Evolutionary conservation across 176 grass and related monocot genomes (phyloP).

Genomic region (Triticum monococcum): DNA sequence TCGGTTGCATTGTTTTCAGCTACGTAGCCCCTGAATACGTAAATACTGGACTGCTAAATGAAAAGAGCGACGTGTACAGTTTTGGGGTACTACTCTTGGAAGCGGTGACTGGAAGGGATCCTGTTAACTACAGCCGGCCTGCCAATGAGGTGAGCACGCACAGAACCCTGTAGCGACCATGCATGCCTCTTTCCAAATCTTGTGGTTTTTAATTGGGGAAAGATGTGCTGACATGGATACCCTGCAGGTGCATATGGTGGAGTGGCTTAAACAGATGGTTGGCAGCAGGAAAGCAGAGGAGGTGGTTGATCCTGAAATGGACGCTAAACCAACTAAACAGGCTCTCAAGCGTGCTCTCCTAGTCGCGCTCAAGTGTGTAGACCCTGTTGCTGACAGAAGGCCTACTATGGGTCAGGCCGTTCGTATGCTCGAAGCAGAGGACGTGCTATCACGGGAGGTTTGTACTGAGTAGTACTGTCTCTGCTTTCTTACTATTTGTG

Average conservation of each 20-base stretch:
- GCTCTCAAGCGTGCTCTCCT: slow-evolving; percentile 25
- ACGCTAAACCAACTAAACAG: slow-evolving; percentile 15
- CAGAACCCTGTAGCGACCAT: neutral
- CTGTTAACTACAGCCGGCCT: slow-evolving; percentile 3
- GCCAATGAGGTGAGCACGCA: slow-evolving; percentile 11
- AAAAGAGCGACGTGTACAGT: slow-evolving; percentile 19
- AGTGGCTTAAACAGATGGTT: slow-evolving; percentile 28
- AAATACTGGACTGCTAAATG: slow-evolving; percentile 6
- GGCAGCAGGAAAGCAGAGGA: slow-evolving; percentile 19
- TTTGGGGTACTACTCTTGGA: slow-evolving; percentile 15
- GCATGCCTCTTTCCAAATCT: neutral
- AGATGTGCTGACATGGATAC: neutral
- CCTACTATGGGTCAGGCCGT: slow-evolving; percentile 19
- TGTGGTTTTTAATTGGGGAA: neutral
- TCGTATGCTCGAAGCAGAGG: slow-evolving; percentile 18
- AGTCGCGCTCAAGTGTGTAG: slow-evolving; percentile 5
- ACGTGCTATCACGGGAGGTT: neutral
- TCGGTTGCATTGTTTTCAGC: neutral
- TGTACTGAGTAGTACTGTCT: neutral
- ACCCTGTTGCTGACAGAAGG: slow-evolving; percentile 3
- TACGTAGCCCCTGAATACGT: slow-evolving; percentile 30
- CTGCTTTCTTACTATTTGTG: neutral
- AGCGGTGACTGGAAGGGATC: slow-evolving; percentile 23
- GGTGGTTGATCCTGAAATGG: slow-evolving; percentile 20
- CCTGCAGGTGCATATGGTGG: slow-evolving; percentile 23